Evolutionary conservation across 2,329 filamentous ascomycete genomes (phyloP).

Genomic region (Fusarium buxicola): DNA sequence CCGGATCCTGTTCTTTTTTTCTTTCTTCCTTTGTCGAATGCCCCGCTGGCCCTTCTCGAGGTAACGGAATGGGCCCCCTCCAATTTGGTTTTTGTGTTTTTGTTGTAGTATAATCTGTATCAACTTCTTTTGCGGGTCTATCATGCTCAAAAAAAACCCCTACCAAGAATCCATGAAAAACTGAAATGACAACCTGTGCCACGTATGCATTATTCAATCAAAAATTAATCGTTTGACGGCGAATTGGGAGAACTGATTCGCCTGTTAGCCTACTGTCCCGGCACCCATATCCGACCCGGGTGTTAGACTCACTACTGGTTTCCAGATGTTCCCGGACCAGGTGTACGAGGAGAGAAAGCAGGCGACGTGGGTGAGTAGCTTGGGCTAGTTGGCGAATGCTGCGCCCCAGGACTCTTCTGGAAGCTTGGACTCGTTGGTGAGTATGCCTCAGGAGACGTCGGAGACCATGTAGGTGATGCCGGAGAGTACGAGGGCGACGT

Average conservation of each 20-base stretch:
- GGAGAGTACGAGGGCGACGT: constrained; percentile 74
- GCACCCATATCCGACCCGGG: background rate
- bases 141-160: constrained; percentile 42
- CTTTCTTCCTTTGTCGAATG: constrained; percentile 17
- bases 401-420: constrained; percentile 65
- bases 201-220: constrained; percentile 50
- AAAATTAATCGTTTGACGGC: constrained; percentile 55
- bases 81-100: constrained; percentile 35
- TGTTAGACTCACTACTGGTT: constrained; percentile 54
- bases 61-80: constrained; percentile 8
- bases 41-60: constrained; percentile 15
- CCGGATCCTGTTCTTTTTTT: constrained; percentile 14
- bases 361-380: constrained; percentile 75
- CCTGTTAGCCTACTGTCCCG: constrained; percentile 42
- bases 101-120: constrained; percentile 22
- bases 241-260: constrained; percentile 57
- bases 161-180: constrained; percentile 39
- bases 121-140: constrained; percentile 46
- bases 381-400: constrained; percentile 74
- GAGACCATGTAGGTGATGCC: constrained; percentile 81
- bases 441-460: constrained; percentile 75
- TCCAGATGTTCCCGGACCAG: constrained; percentile 57
- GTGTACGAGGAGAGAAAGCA: constrained; percentile 59
- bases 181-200: constrained; percentile 49
- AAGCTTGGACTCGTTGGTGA: constrained; percentile 73